Evolutionary conservation across 176 grass and related monocot species (phyloP).

Genomic region (Zoysia japonica): DNA sequence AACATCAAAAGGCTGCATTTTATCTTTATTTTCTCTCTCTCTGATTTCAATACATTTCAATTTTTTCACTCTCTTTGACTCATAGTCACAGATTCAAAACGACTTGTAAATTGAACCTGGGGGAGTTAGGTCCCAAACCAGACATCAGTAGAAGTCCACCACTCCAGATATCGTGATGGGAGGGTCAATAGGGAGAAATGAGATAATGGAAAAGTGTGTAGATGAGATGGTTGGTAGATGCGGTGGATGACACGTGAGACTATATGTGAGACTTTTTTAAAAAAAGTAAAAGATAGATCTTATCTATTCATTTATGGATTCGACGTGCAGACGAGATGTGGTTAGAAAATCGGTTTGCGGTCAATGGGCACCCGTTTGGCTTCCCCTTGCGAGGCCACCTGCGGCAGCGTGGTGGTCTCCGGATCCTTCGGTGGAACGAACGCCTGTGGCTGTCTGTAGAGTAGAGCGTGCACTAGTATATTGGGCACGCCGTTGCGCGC

Average conservation of each 20-base stretch:
- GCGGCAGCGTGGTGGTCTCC: slow-evolving; percentile 62
- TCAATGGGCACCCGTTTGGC: slow-evolving; percentile 57
- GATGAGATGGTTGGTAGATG: too few species aligned
- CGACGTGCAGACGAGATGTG: too few species aligned
- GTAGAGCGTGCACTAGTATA: slow-evolving; percentile 49
- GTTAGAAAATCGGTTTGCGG: too few species aligned
- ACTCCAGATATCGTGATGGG: slow-evolving; percentile 51
- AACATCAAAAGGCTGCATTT: too few species aligned
- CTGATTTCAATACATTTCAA: too few species aligned
- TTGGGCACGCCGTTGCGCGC: too few species aligned
- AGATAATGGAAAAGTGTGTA: too few species aligned
- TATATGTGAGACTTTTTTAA: too few species aligned
- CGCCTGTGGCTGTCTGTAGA: slow-evolving; percentile 69
- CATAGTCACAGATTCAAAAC: background rate
- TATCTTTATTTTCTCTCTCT: too few species aligned
- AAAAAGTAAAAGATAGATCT: too few species aligned
- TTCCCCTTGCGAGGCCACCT: slow-evolving; percentile 57
- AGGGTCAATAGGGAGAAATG: slow-evolving; percentile 27
- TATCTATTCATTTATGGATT: too few species aligned
- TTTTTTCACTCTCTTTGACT: background rate
- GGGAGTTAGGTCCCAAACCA: background rate
- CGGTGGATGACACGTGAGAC: too few species aligned
- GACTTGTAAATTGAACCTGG: background rate
- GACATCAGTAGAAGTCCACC: slow-evolving; percentile 76
- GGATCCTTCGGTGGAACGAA: slow-evolving; percentile 47